Evolutionary conservation across 1,284 basidiomycete genomes (phyloP).

Genomic region (Cronartium quercuum): DNA sequence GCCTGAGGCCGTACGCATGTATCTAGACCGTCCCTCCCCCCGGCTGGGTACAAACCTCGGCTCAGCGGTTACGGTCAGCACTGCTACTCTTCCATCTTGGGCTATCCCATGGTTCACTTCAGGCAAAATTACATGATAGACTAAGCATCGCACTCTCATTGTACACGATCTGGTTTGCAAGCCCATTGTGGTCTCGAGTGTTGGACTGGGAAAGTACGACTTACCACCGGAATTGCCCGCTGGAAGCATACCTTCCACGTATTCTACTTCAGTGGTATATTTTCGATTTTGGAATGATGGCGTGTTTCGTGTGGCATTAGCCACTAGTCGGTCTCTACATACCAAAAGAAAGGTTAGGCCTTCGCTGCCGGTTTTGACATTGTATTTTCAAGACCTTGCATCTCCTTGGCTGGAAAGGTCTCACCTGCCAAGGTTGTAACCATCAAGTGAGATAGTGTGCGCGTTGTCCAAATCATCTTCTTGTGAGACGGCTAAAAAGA

Average conservation of each 20-base stretch:
- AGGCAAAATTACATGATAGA: background rate
- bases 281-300: background rate
- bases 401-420: background rate
- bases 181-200: background rate
- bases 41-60: background rate
- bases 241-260: background rate
- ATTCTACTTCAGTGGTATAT: background rate
- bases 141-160: background rate
- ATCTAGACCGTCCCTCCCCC: background rate
- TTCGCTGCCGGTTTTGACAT: background rate
- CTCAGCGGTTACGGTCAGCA: background rate
- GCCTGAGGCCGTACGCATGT: too few species aligned
- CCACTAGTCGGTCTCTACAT: background rate
- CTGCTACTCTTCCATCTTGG: conserved; percentile 4
- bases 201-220: background rate
- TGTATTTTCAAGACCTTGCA: background rate
- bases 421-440: background rate
- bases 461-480: background rate
- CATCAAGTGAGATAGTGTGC: background rate
- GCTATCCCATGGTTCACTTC: background rate
- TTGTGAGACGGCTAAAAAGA: background rate
- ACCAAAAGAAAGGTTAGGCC: too few species aligned
- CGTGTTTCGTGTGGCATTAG: background rate
- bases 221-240: background rate
- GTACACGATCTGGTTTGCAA: too few species aligned